Evolutionary conservation across 495 filamentous ascomycete species (phyloP), one percentile per base, ranked within the genome.

Genomic region (Talaromyces borbonicus): DNA sequence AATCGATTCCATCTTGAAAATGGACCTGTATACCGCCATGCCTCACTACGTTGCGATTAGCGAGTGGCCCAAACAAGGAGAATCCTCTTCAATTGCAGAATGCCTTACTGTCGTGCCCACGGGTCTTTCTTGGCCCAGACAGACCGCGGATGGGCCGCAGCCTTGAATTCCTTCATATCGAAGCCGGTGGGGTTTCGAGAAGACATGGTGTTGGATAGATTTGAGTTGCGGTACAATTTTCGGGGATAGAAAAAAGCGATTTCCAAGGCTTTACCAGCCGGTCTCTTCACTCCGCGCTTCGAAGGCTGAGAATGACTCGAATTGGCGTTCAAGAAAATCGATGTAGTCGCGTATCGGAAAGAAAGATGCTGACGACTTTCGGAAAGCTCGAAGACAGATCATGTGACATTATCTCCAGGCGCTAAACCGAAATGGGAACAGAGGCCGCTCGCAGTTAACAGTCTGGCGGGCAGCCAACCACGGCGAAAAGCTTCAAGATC

Each of bases 1-100:
- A 95, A 94, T 18, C 92, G 85, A 69, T 93, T 90, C 63, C 66
- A 84, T 43, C 90, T 78, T 47, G 80, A 81, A 75, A 96, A 97
- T 32, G 79, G 83, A 52, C 90, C 93, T 38, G 79, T 79, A 71
- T 93, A 96, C 56, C 92, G 80, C 92, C 92, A 98, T 60, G 84
- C 72, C 67, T 98, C 92, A 50, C 92, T 98, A 62, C 18, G 16
- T 2, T 20, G 19, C 22, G 33, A 31, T 12, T 42, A 46, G 43
- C 33, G 20, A 11, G 9, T 5, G 11, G 27, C 15, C 20, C 12
- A 11, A 7, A 26, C 38, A 8, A n/a, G 26, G 14, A 11, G 11
- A 7, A 27, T 6, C 12, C 31, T 2, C 22, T 48, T 8, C 3
- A 1, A 8, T 44, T 12, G 6, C 14, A 36, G 32, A 46, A 57